Base-by-base conservation (phyloP, 2,329 filamentous ascomycete species). In the Claviceps pusilla region DNA sequence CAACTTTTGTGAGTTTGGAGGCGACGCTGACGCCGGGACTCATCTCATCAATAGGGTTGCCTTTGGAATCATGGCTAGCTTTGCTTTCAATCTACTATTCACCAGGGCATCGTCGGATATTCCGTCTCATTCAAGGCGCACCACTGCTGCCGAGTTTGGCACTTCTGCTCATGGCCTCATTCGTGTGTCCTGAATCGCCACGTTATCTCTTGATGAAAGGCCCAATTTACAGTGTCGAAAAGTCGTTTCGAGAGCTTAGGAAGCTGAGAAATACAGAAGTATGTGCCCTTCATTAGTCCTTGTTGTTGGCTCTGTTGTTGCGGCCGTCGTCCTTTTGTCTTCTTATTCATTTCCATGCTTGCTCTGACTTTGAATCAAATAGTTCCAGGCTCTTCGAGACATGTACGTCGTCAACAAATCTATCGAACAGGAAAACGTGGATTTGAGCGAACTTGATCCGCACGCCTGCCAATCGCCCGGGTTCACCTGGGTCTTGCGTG, bases 341-440 rank as follows among this genome's bases (percentile, higher is more conserved):
- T n/a, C 7, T 35, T 31, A 19, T 35, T 35, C 12, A 19, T 11
- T n/a, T 31, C 28, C 35, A n/a, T 31, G 16, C 14, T 43, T 43
- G 10, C 14, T 31, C 42, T 43, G 16, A 35, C 41, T 35, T 19
- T 35, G 11, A 45, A 41, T 12, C 10, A 29, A 29, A 16, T 45
- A 71, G 66, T 61, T 73, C 7, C 69, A 71, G 64, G 71, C 69
- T 0, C 59, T 73, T 3, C 61, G 70, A 10, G 71, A 73, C 48
- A 60, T 73, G 9, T 73, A 73, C 53, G 59, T 71, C 9, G 64
- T 73, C 35, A 64, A 71, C 51, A 65, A 65, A 54, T 63, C 64
- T 3, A 62, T 66, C 39, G 63, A 68, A 41, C 62, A 64, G 9
- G 64, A 67, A 51, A 59, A 59, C 3, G 56, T 65, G 16, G 60